These are phyloP conservation scores for Cadophora malorum DNA, from an alignment of 2,329 filamentous ascomycete genomes.

Conservation along the genomic window DNA sequence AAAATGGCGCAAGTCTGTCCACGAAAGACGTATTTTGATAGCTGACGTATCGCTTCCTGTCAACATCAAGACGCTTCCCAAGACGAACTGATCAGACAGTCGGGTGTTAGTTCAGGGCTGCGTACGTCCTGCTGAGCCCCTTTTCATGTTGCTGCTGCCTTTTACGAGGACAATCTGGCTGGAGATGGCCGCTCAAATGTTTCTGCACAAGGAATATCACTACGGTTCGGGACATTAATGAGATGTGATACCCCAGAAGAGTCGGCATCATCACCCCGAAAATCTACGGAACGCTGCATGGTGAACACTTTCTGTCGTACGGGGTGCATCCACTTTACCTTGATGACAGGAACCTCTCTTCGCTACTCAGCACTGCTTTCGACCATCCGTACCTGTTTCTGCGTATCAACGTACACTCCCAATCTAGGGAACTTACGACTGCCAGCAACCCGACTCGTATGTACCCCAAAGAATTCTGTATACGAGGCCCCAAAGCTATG, in stretches of 20 bases:
- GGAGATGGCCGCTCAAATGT: not conserved
- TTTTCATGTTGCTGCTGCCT: not conserved
- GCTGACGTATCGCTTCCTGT: not conserved
- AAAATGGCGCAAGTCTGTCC: not conserved
- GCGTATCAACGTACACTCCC: not conserved
- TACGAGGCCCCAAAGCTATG: not conserved
- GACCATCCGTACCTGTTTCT: no score
- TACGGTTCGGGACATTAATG: not conserved
- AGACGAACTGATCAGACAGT: not conserved
- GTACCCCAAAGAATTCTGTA: not conserved
- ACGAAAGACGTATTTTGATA: not conserved
- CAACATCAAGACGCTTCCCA: not conserved
- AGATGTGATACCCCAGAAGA: not conserved
- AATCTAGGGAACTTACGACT: not conserved
- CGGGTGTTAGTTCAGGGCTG: not conserved
- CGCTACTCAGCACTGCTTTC: no score
- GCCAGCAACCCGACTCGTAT: not conserved
- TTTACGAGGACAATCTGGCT: not conserved
- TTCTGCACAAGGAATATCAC: not conserved
- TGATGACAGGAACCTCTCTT: not conserved
- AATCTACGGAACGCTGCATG: not conserved
- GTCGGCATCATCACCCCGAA: not conserved
- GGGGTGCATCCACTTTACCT: not conserved
- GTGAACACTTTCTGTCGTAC: not conserved
- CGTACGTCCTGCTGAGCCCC: not conserved